Evolutionary conservation across 2,329 filamentous ascomycete genomes (phyloP).

Genomic region (Zasmidium citrigriseum): DNA sequence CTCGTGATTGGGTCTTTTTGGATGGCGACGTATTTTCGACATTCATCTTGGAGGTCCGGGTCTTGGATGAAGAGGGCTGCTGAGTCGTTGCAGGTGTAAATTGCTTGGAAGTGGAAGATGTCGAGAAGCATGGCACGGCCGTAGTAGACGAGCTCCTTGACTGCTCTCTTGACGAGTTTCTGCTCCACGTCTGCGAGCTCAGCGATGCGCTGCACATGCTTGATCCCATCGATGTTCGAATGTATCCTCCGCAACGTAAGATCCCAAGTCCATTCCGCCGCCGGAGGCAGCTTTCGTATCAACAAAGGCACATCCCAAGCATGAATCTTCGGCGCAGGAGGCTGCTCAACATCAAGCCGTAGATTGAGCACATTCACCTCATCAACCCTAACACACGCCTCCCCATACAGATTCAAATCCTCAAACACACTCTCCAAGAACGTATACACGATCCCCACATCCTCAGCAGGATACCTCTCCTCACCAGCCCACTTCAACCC

Average conservation of each 20-base stretch:
- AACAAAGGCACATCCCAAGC: conserved; percentile 89
- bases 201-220: conserved; percentile 84
- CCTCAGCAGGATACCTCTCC: conserved; percentile 29
- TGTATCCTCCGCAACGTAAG: conserved; percentile 78
- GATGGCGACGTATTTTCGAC: conserved; percentile 75
- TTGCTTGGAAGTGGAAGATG: conserved; percentile 90
- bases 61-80: conserved; percentile 80
- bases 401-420: conserved; percentile 93
- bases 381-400: conserved; percentile 58
- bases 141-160: conserved; percentile 90
- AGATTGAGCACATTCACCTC: conserved; percentile 32
- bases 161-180: conserved; percentile 79
- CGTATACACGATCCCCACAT: conserved; percentile 56
- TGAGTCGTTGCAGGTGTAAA: conserved; percentile 80
- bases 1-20: conserved; percentile 1
- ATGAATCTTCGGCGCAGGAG: conserved; percentile 73
- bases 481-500: conserved; percentile 31
- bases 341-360: conserved; percentile 60
- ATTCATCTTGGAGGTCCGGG: conserved; percentile 79
- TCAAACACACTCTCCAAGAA: conserved; percentile 86
- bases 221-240: conserved; percentile 84
- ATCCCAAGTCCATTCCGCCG: conserved; percentile 71
- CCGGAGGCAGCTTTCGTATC: conserved; percentile 51
- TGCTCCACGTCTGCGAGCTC: conserved; percentile 82
- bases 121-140: conserved; percentile 87